phyloP scores from a whole-genome alignment of 1,284 basidiomycete species.

The Phellopilus nigrolimitatus region DNA sequence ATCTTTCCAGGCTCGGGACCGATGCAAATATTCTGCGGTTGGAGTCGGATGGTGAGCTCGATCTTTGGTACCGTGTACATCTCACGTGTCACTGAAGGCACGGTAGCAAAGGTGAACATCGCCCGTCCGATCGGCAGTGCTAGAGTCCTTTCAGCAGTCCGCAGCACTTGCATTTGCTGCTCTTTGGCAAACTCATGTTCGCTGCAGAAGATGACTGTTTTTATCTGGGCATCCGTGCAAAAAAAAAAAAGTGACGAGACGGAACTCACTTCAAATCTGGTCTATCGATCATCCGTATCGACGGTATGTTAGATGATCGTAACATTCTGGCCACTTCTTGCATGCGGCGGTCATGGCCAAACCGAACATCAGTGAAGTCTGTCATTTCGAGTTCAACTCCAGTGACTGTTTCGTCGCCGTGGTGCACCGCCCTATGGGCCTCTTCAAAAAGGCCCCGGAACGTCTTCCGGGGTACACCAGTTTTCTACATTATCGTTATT shows the following conservation, averaged over 20 bases:
- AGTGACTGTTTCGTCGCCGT: slow-evolving; percentile 51
- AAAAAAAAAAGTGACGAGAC: background rate
- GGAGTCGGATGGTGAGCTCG: slow-evolving; percentile 71
- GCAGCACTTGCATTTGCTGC: slow-evolving; percentile 73
- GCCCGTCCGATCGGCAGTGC: slow-evolving; percentile 83
- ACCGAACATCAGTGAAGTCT: slow-evolving; percentile 78
- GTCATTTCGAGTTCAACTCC: slow-evolving; percentile 68
- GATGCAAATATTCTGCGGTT: slow-evolving; percentile 62
- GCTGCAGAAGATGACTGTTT: slow-evolving; percentile 34
- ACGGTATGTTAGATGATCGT: slow-evolving; percentile 67
- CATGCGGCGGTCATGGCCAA: slow-evolving; percentile 79
- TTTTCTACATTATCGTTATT: slow-evolving; percentile 34
- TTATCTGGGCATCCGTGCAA: background rate
- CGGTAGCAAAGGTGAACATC: slow-evolving; percentile 82
- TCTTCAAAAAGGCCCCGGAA: slow-evolving; percentile 48
- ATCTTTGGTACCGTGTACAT: slow-evolving; percentile 77
- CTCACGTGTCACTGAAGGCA: slow-evolving; percentile 66
- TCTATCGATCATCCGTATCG: slow-evolving; percentile 63
- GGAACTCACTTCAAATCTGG: slow-evolving; percentile 65
- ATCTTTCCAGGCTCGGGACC: slow-evolving; percentile 64
- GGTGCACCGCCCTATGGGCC: slow-evolving; percentile 44
- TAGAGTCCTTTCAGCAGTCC: slow-evolving; percentile 80
- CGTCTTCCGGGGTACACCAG: slow-evolving; percentile 41
- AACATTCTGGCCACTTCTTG: slow-evolving; percentile 87
- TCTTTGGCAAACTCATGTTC: slow-evolving; percentile 79